Evolutionary conservation across 164 flowering plant species (phyloP).

Genomic region (Sedum album): DNA sequence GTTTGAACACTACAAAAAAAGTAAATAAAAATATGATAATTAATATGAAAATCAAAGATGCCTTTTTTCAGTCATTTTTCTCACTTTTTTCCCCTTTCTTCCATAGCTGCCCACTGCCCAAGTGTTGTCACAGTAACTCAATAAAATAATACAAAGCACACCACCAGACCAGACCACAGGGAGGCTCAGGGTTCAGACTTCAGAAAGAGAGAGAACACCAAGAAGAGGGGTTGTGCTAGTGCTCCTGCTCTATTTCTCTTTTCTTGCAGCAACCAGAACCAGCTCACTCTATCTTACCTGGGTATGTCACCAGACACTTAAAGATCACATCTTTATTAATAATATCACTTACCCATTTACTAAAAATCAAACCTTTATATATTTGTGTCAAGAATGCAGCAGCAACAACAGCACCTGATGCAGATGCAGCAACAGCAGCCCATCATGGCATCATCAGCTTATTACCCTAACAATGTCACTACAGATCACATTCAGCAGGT

Average conservation of each 20-base stretch:
- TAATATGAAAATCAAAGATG: no score
- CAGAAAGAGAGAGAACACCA: not conserved
- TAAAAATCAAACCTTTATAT: not conserved
- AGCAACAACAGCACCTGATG: constrained; percentile 19
- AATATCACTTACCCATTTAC: not conserved
- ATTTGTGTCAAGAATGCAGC: constrained; percentile 6
- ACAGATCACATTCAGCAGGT: constrained; percentile 84
- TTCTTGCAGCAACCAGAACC: not conserved
- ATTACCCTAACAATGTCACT: constrained; percentile 56
- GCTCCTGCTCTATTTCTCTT: not conserved
- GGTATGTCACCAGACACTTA: not conserved
- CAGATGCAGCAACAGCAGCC: constrained; percentile 31
- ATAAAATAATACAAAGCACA: not conserved
- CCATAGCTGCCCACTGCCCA: not conserved
- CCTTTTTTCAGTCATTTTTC: no score
- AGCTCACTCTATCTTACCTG: not conserved
- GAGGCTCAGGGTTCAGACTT: constrained; percentile 1
- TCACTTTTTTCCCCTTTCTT: not conserved
- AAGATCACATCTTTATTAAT: not conserved
- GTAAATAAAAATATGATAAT: no score
- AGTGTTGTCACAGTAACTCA: constrained; percentile 5
- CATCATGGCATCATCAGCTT: constrained; percentile 53
- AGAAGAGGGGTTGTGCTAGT: no score
- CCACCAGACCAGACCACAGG: not conserved
- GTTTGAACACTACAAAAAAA: no score